These are phyloP conservation scores for Kernera saxatilis DNA, from an alignment of 345 rosid species.

Conservation along the genomic window DNA sequence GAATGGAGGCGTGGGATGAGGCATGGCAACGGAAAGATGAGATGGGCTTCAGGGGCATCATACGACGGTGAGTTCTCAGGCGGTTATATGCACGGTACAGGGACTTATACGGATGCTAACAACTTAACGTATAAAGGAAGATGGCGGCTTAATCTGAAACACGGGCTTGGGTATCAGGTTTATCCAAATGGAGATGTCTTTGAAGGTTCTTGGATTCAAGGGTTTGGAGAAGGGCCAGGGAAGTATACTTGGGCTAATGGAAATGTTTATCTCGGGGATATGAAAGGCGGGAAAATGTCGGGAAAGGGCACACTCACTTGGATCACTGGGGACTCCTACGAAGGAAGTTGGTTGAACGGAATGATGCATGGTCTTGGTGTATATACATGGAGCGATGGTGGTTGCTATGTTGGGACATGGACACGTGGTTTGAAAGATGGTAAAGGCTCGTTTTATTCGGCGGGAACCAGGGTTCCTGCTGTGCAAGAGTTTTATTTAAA, in stretches of 20 bases:
- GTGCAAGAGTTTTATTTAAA: conserved; percentile 68
- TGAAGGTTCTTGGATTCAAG: conserved; percentile 94
- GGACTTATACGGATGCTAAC: conserved; percentile 49
- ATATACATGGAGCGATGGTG: conserved; percentile 83
- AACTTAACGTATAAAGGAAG: conserved; percentile 71
- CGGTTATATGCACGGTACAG: conserved; percentile 82
- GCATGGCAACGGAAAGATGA: conserved; percentile 72
- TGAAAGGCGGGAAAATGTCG: conserved; percentile 96
- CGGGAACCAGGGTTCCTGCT: conserved; percentile 64
- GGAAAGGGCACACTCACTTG: conserved; percentile 90
- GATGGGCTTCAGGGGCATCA: conserved; percentile 66
- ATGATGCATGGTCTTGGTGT: conserved; percentile 98
- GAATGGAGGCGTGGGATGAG: conserved; percentile 94
- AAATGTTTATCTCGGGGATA: conserved; percentile 71
- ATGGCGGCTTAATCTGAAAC: conserved; percentile 87
- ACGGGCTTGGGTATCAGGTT: conserved; percentile 83
- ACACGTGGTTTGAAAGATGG: conserved; percentile 93
- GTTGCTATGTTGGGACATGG: conserved; percentile 95
- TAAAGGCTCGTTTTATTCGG: conserved; percentile 89
- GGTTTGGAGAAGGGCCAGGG: conserved; percentile 85
- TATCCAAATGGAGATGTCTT: conserved; percentile 72
- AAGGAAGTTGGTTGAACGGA: conserved; percentile 89
- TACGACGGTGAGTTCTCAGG: conserved; percentile 92
- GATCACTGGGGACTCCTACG: conserved; percentile 76
- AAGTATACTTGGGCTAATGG: conserved; percentile 89